Base-by-base conservation (phyloP, 257 asterid genomes). In the Eucommia ulmoides region DNA sequence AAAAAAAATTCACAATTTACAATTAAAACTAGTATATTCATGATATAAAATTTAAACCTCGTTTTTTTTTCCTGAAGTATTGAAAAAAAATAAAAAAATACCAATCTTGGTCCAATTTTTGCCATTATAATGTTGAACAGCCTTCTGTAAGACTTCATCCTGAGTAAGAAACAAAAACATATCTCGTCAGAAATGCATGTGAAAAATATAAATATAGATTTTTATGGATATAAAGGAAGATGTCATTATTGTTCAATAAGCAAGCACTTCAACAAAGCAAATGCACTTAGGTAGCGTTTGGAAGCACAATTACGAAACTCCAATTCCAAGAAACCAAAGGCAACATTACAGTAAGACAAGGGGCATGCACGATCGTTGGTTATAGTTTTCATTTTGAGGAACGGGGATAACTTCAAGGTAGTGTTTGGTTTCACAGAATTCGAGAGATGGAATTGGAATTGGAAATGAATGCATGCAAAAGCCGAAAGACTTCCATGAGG, bases 81-180 rank as follows among this genome's bases (percentile, higher is more conserved):
- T 7, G 38, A 29, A 29, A 12, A 29, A 29, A 29, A 12, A 29
- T 5, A 29, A 12, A 7, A 29, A 29, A 23, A 17, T 63, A 67
- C 97, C 97, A 74, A 88, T 88, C 76, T 84, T 85, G 61, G 85
- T 89, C 98, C 98, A 89, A 69, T 85, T 89, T 60, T 89, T 89
- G 21, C 96, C 98, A 48, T 85, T 82, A 66, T 72, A 89, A 29
- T 82, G 93, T 22, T 85, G 86, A 53, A 89, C 98, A 66, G 96
- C 96, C 67, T 68, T 72, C 49, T 81, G 67, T 65, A 89, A 74
- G 55, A 73, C 70, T 56, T 89, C 96, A 59, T 89, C 73, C 71
- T 74, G 79, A 41, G 55, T 33, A 67, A 22, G 24, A 53, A 69
- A 57, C 53, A 33, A 45, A 61, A 20, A 52, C 24, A 25, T 29